Conservation (phyloP, 257 asterid genomes). For the Handroanthus guayacan region DNA sequence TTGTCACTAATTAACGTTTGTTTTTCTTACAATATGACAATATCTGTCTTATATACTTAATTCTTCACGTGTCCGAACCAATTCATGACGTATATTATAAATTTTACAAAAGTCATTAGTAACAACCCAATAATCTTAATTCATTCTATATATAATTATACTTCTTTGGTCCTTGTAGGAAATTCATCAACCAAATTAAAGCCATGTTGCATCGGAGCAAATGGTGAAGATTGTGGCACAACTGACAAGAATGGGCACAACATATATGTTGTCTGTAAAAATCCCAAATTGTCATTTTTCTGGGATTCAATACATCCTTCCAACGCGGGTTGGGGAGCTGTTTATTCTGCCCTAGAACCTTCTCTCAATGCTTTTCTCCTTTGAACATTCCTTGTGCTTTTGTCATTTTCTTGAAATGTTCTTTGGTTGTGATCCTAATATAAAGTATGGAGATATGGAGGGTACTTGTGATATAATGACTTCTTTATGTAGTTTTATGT, state of each 20-base stretch:
- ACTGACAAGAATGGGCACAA: slow-evolving; percentile 47
- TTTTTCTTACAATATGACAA: background rate
- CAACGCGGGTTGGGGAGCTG: slow-evolving; percentile 62
- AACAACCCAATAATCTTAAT: background rate
- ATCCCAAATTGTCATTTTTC: slow-evolving; percentile 54
- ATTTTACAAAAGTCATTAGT: background rate
- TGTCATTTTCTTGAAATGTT: background rate
- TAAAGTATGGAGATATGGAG: no score
- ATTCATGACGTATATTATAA: background rate
- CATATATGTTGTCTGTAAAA: slow-evolving; percentile 50
- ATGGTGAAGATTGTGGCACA: slow-evolving; percentile 54
- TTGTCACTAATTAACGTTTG: background rate
- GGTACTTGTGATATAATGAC: no score
- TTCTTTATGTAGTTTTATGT: no score
- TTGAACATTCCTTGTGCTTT: background rate
- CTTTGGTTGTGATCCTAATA: no score
- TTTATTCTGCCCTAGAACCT: slow-evolving; percentile 48
- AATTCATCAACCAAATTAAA: slow-evolving; percentile 41
- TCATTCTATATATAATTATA: background rate
- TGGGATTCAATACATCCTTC: slow-evolving; percentile 80
- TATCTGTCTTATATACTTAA: no score
- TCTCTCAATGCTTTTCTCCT: slow-evolving; percentile 37
- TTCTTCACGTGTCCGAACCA: no score
- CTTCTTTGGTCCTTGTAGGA: slow-evolving; percentile 23
- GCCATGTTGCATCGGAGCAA: slow-evolving; percentile 70